phyloP scores from a whole-genome alignment of 352 stramenopile species.

The Pythium vanterpoolii region DNA sequence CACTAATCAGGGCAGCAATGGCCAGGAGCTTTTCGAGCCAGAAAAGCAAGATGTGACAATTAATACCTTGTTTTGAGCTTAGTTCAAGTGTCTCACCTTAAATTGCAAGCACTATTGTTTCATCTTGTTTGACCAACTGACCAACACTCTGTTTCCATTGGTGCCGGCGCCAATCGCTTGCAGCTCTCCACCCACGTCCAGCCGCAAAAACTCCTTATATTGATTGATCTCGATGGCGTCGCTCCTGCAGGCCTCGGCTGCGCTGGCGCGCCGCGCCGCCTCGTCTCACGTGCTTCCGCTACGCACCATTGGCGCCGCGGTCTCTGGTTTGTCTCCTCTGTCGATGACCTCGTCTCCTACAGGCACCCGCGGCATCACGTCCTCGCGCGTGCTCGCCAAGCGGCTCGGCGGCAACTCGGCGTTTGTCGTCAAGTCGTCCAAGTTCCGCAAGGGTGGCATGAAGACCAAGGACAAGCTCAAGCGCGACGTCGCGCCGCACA shows the following conservation, averaged over 20 bases:
- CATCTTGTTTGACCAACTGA: not conserved
- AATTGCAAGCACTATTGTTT: not conserved
- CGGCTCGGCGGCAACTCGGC: constrained; percentile 66
- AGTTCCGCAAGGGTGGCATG: constrained; percentile 46
- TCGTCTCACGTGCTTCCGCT: not conserved
- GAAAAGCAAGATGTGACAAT: not conserved
- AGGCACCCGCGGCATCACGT: constrained; percentile 32
- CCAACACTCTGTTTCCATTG: not conserved
- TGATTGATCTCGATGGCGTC: not conserved
- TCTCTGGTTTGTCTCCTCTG: not conserved
- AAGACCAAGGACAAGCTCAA: constrained; percentile 78
- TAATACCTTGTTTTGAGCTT: not conserved
- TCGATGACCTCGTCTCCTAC: not conserved
- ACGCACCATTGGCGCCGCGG: not conserved
- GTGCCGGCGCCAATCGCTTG: not conserved
- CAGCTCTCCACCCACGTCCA: not conserved
- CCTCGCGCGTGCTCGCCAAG: constrained; percentile 46
- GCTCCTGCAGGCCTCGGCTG: constrained; percentile 12
- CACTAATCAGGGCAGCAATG: not conserved
- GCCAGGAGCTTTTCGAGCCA: not conserved
- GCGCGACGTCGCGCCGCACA: constrained; percentile 47
- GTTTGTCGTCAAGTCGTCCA: constrained; percentile 54
- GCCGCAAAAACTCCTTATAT: not conserved
- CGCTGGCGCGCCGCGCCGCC: constrained; percentile 13
- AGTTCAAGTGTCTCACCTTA: not conserved